phyloP scores from a whole-genome alignment of 2,329 filamentous ascomycete genomes.

The Cordyceps cicadae region DNA sequence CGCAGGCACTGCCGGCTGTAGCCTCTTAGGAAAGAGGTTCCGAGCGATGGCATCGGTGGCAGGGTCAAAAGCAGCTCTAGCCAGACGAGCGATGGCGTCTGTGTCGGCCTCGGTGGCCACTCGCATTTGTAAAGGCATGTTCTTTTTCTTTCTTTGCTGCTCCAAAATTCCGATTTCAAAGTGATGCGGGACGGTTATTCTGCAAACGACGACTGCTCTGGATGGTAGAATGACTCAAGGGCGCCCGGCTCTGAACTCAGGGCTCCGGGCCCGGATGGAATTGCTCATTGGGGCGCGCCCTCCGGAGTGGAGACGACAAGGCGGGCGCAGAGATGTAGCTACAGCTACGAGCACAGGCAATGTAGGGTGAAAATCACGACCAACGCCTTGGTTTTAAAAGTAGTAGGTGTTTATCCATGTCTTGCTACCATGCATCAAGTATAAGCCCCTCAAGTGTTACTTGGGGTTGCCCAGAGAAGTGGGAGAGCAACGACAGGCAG shows the following conservation, averaged over 20 bases:
- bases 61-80: constrained; percentile 18
- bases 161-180: no score
- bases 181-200: no score
- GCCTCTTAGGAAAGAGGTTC: constrained; percentile 13
- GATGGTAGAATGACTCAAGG: background rate
- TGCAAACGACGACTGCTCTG: no score
- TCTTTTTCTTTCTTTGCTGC: background rate
- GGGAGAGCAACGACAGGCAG: no score
- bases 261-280: background rate
- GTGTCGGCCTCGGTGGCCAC: constrained; percentile 19
- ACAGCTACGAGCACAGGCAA: no score
- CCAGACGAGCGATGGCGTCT: constrained; percentile 19
- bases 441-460: no score
- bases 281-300: background rate
- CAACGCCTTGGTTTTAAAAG: no score
- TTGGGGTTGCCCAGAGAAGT: no score
- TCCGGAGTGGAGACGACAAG: background rate
- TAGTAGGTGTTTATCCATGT: no score
- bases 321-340: no score
- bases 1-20: constrained; percentile 7
- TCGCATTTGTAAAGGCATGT: constrained; percentile 21
- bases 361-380: no score
- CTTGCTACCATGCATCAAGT: no score
- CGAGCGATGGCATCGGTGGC: constrained; percentile 14
- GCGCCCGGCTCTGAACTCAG: background rate